A percentile compares a stretch with the other conserved stretches of the same genome.
Evolutionary conservation across 2,329 filamentous ascomycete species (phyloP).

Genomic region (Cyphellophora europaea): DNA sequence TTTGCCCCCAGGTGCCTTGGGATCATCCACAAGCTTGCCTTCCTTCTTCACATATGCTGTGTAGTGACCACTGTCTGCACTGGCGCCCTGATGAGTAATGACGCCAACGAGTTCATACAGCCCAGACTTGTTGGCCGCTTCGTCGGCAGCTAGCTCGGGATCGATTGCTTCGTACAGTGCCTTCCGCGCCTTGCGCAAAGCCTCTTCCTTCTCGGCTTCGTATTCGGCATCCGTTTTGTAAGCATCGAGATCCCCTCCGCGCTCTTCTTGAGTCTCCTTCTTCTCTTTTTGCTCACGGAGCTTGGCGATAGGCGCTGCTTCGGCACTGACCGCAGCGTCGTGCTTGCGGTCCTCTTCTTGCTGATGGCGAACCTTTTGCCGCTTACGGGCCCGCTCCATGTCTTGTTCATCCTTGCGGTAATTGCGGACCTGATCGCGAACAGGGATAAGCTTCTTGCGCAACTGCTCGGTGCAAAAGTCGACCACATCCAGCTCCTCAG

Average conservation of each 20-base stretch:
- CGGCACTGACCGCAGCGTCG: conserved; percentile 22
- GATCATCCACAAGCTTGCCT: conserved; percentile 51
- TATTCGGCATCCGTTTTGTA: conserved; percentile 94
- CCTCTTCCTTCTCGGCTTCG: conserved; percentile 71
- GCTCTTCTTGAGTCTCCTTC: conserved; percentile 49
- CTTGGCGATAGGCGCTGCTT: conserved; percentile 35
- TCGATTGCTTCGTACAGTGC: conserved; percentile 73
- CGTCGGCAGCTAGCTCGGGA: conserved; percentile 63
- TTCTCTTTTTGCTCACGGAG: conserved; percentile 42
- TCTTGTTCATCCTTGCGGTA: conserved; percentile 93
- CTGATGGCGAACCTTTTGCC: conserved; percentile 64
- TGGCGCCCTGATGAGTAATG: conserved; percentile 92
- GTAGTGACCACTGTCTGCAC: conserved; percentile 95
- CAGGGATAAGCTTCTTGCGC: conserved; percentile 70
- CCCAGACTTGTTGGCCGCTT: conserved; percentile 83
- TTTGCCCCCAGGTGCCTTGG: conserved; percentile 59
- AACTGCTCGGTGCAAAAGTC: conserved; percentile 94
- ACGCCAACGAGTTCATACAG: conserved; percentile 91
- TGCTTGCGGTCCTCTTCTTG: conserved; percentile 43
- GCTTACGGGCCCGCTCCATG: conserved; percentile 81
- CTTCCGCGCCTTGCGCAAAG: conserved; percentile 73
- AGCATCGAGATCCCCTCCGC: conserved; percentile 61
- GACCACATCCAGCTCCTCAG: conserved; percentile 80
- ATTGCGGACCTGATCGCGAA: conserved; percentile 94
- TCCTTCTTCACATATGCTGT: conserved; percentile 96